Evolutionary conservation across 2,329 filamentous ascomycete genomes (phyloP), one percentile per base, ranked within the genome.

Genomic region (Trichoderma guizhouense): DNA sequence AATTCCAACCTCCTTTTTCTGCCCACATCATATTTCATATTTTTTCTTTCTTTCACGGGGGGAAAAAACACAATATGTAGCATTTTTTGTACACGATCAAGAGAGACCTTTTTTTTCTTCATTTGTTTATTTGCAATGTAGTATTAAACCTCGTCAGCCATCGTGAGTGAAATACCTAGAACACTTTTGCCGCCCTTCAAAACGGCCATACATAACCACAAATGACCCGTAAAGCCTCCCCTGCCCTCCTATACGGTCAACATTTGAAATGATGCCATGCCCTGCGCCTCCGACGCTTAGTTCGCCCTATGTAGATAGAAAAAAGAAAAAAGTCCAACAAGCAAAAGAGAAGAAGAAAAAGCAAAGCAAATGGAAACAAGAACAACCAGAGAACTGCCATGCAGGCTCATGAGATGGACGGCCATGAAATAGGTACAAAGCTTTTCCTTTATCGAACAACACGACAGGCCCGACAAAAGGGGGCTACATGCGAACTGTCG

Each of bases 251-350:
- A 43, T 51, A 53, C 43, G 61, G 60, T 55, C 39, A 63, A 62
- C 51, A 55, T 67, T 70, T 69, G n/a, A 26, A 70, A 55, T 62
- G 57, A 55, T 71, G 69, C 69, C 61, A 30, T 60, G 69, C 51
- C 69, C 34, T 65, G 47, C 63, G 62, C 60, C 62, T 34, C 62
- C 24, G 63, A 55, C 47, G 61, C 69, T 53, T 21, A 26, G 18
- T 55, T 58, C 53, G 69, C 62, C 62, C 34, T 30, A 66, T 64
- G 39, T 61, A 58, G 65, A 57, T 69, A 24, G 69, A 72, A 30
- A 24, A 36, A 43, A 3, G 24, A 21, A 34, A 34, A 34, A 36
- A 58, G 43, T 51, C n/a, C 43, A 11, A 30, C 43, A 12, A 32
- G 6, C 24, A 32, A 62, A 18, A 70, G 15, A 55, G 8, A 65